phyloP scores from a whole-genome alignment of 768 basidiomycete species.

The Termitomyces sp. region DNA sequence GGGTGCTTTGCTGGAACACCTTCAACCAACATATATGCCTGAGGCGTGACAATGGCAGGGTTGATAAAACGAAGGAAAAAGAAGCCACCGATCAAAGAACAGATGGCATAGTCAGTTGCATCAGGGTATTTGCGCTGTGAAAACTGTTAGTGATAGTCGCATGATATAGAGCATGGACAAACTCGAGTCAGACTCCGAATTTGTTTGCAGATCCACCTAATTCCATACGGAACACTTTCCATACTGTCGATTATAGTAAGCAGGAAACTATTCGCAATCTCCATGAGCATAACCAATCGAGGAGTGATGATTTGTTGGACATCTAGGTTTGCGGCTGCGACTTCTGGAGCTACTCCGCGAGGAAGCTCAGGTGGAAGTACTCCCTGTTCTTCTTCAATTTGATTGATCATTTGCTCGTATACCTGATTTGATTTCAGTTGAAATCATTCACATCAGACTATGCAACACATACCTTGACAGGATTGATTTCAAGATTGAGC shows the following conservation, averaged over 20 bases:
- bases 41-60: conserved; percentile 97
- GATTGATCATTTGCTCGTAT: conserved; percentile 99
- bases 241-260: conserved; percentile 97
- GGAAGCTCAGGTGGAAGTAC: conserved; percentile 87
- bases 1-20: conserved; percentile 98
- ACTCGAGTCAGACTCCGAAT: conserved; percentile 95
- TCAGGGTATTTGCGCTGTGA: conserved; percentile 97
- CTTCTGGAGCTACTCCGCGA: conserved; percentile 88
- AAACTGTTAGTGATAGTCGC: neutral
- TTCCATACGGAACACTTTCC: conserved; percentile 98
- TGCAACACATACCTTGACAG: conserved; percentile 69
- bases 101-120: conserved; percentile 96
- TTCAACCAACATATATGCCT: conserved; percentile 99
- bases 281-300: conserved; percentile 97
- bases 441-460: neutral
- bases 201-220: conserved; percentile 99
- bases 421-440: conserved; percentile 44
- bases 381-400: conserved; percentile 97
- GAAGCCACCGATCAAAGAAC: conserved; percentile 97
- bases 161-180: conserved; percentile 18
- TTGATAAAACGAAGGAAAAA: conserved; percentile 99
- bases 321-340: conserved; percentile 90
- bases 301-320: conserved; percentile 98
- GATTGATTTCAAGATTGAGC: conserved; percentile 98
- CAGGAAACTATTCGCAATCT: conserved; percentile 97